A percentile compares a stretch with the other conserved stretches of the same genome.
Evolutionary conservation across 2,329 filamentous ascomycete species (phyloP).

Genomic region (Epichloe coenophiala): DNA sequence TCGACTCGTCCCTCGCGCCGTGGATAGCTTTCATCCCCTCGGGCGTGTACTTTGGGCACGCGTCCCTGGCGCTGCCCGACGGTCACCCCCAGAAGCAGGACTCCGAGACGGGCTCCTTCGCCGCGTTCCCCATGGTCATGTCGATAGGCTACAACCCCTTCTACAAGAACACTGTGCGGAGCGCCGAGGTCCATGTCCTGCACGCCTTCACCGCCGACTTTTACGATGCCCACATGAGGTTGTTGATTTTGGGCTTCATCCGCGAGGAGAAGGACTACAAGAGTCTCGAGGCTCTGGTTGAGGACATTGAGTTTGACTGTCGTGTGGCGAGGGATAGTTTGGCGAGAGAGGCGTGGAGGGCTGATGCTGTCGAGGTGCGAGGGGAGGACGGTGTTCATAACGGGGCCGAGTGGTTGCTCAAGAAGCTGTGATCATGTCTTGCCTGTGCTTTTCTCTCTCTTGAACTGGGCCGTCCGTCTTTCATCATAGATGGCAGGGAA

Average conservation of each 20-base stretch:
- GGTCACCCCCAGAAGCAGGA: constrained; percentile 28
- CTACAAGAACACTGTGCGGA: constrained; percentile 81
- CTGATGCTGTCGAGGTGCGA: constrained; percentile 17
- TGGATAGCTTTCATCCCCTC: constrained; percentile 53
- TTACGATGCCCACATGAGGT: constrained; percentile 66
- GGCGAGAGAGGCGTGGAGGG: constrained; percentile 46
- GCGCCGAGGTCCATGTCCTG: constrained; percentile 83
- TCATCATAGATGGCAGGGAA: not conserved
- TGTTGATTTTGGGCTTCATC: constrained; percentile 77
- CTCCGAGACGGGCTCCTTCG: constrained; percentile 8
- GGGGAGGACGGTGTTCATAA: constrained; percentile 13
- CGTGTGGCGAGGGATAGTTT: constrained; percentile 67
- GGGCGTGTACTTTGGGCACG: constrained; percentile 92
- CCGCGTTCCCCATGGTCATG: constrained; percentile 77
- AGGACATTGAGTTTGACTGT: constrained; percentile 83
- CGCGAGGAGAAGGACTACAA: constrained; percentile 82
- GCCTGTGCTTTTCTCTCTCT: not conserved
- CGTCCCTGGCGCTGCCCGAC: constrained; percentile 50
- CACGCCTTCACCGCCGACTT: constrained; percentile 68
- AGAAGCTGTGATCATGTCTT: not conserved
- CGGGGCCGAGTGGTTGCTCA: constrained; percentile 22
- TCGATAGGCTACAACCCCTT: constrained; percentile 95
- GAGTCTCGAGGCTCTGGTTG: constrained; percentile 66
- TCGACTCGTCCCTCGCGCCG: constrained; percentile 45
- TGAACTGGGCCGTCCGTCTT: not conserved